A percentile compares a stretch with the other conserved stretches of the same genome.
Conservation (phyloP, 129 eudicot genomes). For the Flaveria trinervia region DNA sequence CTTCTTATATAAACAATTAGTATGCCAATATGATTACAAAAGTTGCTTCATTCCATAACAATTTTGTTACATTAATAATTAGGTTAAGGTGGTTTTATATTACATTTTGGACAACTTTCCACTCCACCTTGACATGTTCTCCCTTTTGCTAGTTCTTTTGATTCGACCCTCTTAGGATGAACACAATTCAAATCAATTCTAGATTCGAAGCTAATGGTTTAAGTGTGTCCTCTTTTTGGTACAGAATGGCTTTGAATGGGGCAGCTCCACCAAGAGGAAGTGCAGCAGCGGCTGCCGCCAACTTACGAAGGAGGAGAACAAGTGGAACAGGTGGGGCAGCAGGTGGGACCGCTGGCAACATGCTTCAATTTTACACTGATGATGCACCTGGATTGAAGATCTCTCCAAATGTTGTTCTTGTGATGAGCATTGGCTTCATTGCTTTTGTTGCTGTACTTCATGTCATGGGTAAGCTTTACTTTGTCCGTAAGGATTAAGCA, state of each 20-base stretch:
- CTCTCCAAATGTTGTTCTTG: slow-evolving; percentile 59
- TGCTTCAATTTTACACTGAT: slow-evolving; percentile 61
- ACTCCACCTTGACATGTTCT: background rate
- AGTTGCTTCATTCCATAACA: background rate
- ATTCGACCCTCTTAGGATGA: background rate
- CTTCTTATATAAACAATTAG: background rate
- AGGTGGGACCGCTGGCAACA: slow-evolving; percentile 48
- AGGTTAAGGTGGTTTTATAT: background rate
- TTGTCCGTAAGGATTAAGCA: slow-evolving; percentile 42
- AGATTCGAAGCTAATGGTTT: background rate
- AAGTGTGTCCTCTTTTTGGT: background rate
- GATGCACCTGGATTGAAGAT: slow-evolving; percentile 64
- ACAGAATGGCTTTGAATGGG: slow-evolving; percentile 46
- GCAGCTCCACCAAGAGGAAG: slow-evolving; percentile 49
- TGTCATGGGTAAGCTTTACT: slow-evolving; percentile 55
- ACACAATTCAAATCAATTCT: background rate
- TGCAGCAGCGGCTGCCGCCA: slow-evolving; percentile 44
- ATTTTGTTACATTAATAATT: background rate
- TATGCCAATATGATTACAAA: background rate
- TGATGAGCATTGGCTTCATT: slow-evolving; percentile 61
- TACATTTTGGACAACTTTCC: background rate
- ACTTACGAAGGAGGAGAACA: slow-evolving; percentile 44
- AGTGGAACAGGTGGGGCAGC: slow-evolving; percentile 42
- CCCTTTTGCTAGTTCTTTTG: background rate
- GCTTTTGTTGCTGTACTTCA: slow-evolving; percentile 60